Conservation (phyloP, 768 basidiomycete genomes). For the Mycena olivaceomarginata region DNA sequence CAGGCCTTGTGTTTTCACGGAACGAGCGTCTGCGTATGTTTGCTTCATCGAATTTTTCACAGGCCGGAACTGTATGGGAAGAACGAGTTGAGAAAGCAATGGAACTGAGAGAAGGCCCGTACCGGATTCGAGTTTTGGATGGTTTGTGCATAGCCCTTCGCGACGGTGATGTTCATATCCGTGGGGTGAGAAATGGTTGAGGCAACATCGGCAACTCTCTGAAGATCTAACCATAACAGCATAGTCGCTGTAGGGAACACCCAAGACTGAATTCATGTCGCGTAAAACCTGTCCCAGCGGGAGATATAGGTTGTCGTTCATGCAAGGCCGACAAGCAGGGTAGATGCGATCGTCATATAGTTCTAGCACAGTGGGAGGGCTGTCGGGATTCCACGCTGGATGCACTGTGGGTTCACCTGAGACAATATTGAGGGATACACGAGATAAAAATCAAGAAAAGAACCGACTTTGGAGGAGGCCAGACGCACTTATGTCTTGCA, state of each 20-base stretch:
- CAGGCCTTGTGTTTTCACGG: too few relatives aligned
- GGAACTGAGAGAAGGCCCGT: neutral
- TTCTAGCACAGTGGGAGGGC: neutral
- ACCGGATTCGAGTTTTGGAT: conserved; percentile 3
- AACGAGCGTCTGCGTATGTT: too few relatives aligned
- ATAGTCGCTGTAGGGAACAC: conserved; percentile 17
- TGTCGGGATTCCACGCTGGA: neutral
- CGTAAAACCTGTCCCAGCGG: neutral
- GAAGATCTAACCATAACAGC: neutral
- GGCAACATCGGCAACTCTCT: neutral
- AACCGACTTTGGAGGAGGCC: neutral
- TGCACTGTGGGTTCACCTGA: neutral
- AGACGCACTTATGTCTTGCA: too few relatives aligned
- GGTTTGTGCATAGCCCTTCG: conserved; percentile 14
- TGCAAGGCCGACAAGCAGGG: neutral
- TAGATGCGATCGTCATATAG: conserved; percentile 15
- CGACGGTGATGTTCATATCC: conserved; percentile 3
- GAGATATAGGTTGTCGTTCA: neutral
- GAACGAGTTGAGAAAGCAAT: too few relatives aligned
- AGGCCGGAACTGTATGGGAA: too few relatives aligned
- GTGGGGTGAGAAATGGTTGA: neutral
- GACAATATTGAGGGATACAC: neutral
- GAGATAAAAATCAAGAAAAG: too few relatives aligned
- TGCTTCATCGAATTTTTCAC: too few relatives aligned
- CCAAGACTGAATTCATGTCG: neutral